Percentiles rank a stretch among this genome's conserved stretches.
These are phyloP conservation scores for Nicotiana benthamiana DNA, from an alignment of 257 asterid species.

Conservation along the genomic window DNA sequence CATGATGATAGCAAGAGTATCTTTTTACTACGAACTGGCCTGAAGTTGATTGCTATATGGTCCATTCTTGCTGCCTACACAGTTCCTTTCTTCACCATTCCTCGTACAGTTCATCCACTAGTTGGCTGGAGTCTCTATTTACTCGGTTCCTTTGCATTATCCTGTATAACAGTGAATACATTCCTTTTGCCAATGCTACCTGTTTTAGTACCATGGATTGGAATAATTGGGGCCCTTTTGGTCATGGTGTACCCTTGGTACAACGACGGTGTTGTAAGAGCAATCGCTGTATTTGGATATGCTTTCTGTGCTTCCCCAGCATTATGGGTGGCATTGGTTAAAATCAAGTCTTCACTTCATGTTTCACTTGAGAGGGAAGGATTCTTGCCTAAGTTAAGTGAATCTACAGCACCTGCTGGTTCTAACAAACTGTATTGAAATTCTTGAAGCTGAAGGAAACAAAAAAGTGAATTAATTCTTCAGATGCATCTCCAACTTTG, in stretches of 20 bases:
- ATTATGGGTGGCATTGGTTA: conserved; percentile 33
- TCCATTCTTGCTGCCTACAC: conserved; percentile 50
- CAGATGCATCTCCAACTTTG: background rate
- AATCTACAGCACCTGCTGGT: conserved; percentile 31
- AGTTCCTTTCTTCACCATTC: conserved; percentile 44
- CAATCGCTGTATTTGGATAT: conserved; percentile 47
- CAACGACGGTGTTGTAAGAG: conserved; percentile 51
- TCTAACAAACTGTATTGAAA: conserved; percentile 46
- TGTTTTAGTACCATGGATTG: conserved; percentile 46
- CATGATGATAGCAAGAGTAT: conserved; percentile 41
- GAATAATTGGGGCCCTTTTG: conserved; percentile 42
- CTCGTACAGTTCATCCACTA: conserved; percentile 57
- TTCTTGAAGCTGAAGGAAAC: background rate
- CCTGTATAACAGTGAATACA: conserved; percentile 31
- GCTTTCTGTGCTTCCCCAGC: conserved; percentile 58
- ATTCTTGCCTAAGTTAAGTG: conserved; percentile 46
- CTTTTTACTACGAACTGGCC: conserved; percentile 35
- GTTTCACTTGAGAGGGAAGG: conserved; percentile 54
- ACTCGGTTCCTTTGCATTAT: conserved; percentile 45
- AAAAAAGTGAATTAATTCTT: background rate
- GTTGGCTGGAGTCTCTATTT: conserved; percentile 65
- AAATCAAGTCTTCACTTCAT: conserved; percentile 40
- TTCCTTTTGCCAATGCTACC: conserved; percentile 50
- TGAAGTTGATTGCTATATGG: conserved; percentile 52
- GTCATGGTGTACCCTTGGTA: conserved; percentile 73